Conservation (phyloP, 139 green algal genomes). For the Chlamydomonas incerta region DNA sequence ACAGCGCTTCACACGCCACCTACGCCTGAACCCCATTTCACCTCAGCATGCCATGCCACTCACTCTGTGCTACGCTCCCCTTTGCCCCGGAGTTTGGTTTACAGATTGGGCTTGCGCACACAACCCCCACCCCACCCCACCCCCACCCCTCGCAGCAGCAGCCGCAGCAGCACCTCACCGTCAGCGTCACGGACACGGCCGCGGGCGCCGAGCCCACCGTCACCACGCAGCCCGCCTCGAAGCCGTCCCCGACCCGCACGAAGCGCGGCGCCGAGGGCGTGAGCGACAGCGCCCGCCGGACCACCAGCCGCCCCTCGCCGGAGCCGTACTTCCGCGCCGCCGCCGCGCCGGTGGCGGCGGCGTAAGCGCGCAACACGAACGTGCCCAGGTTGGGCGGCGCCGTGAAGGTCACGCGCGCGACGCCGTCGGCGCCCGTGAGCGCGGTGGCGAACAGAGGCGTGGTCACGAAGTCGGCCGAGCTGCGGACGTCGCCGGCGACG, state of each 20-base stretch:
- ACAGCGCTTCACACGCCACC: no score
- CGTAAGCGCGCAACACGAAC: constrained; percentile 29
- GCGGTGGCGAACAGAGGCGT: constrained; percentile 53
- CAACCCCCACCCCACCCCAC: no score
- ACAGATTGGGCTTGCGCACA: no score
- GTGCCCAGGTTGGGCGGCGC: constrained; percentile 58
- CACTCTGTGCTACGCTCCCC: no score
- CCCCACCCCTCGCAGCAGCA: neutral
- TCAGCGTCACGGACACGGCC: neutral
- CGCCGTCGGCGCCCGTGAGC: neutral
- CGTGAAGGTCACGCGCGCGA: constrained; percentile 25
- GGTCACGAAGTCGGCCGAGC: constrained; percentile 13
- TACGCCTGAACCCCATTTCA: no score
- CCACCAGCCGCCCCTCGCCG: constrained; percentile 54
- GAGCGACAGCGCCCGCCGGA: constrained; percentile 63
- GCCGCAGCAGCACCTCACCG: neutral
- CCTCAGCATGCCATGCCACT: no score
- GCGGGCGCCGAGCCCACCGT: neutral
- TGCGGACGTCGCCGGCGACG: neutral
- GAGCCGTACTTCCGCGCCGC: constrained; percentile 46
- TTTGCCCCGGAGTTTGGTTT: no score
- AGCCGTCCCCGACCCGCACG: constrained; percentile 64
- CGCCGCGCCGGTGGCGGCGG: constrained; percentile 5
- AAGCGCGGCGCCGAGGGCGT: constrained; percentile 63
- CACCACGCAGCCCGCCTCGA: constrained; percentile 63